Base-by-base conservation (phyloP, 2,329 filamentous ascomycete species). In the Penicillium occitanis region DNA sequence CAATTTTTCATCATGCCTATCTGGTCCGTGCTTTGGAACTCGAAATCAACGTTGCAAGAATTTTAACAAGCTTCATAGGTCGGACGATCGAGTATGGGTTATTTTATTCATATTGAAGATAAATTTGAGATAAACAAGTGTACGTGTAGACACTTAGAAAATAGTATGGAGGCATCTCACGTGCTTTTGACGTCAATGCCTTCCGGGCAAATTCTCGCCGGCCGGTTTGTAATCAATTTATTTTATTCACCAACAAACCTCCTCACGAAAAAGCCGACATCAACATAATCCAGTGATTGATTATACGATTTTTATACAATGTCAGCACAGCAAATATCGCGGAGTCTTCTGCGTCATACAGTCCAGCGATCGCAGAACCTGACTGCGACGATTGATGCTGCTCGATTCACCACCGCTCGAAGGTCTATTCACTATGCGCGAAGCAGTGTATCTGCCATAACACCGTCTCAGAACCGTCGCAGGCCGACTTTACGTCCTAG, bases 401-500 rank as follows among this genome's bases (percentile, higher is more conserved):
- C 73, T 63, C 67, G 71, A 61, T 68, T 76, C 55, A 68, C 72
- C 48, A 67, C 37, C 14, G 37, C 75, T n/a, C 62, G 60, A 37
- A 62, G 65, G 40, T 71, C 71, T 35, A 70, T 73, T 57, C 74
- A 72, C 63, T 71, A 68, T 63, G 70, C 71, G 14, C 76, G 74
- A 66, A 77, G 80, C 74, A 75, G 71, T 64, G 70, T 82, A 64
- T 80, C 82, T 28, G 79, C 81, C 10, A 77, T 84, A 69, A 81
- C 82, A 68, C 76, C 82, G 37, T 83, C 83, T 50, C 79, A 81
- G 70, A 72, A 78, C 50, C 79, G 77, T 67, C 79, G 75, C 63
- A 76, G 83, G 72, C 83, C 83, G 37, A 80, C 75, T 8, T 68
- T 84, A 70, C 77, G 77, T 42, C 77, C 79, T 30, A 70, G 74